A percentile compares a stretch with the other conserved stretches of the same genome.
phyloP scores from a whole-genome alignment of 345 rosid genomes.

The Eucalyptus regnans region DNA sequence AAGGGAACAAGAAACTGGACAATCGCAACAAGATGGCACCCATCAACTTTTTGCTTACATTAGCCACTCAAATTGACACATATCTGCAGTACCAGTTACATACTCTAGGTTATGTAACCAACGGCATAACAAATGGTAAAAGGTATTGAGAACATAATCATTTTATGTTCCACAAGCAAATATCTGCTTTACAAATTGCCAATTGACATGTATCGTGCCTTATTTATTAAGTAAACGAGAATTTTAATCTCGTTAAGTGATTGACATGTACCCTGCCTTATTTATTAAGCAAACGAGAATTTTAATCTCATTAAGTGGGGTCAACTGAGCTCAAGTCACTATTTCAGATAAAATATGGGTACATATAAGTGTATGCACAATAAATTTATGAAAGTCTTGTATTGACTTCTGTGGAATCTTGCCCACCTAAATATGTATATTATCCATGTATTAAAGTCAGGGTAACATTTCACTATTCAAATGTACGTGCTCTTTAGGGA shows the following conservation, averaged over 20 bases:
- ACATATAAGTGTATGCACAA: not conserved
- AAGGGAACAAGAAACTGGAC: not conserved
- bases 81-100: not conserved
- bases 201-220: not conserved
- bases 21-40: not conserved
- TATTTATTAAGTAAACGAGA: too few species aligned
- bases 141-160: not conserved
- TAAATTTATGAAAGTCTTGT: not conserved
- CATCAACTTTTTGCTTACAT: not conserved
- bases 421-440: not conserved
- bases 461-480: not conserved
- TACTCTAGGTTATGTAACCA: not conserved
- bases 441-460: not conserved
- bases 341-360: not conserved
- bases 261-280: not conserved
- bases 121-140: not conserved
- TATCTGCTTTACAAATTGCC: not conserved
- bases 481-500: not conserved
- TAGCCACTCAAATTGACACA: not conserved
- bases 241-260: too few species aligned
- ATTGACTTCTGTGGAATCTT: not conserved
- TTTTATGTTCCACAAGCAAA: not conserved
- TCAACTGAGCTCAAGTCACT: not conserved
- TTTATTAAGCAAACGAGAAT: not conserved
- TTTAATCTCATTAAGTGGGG: not conserved